Evolutionary conservation across 768 basidiomycete species (phyloP), one percentile per base, ranked within the genome.

Genomic region (Trametes elegans): DNA sequence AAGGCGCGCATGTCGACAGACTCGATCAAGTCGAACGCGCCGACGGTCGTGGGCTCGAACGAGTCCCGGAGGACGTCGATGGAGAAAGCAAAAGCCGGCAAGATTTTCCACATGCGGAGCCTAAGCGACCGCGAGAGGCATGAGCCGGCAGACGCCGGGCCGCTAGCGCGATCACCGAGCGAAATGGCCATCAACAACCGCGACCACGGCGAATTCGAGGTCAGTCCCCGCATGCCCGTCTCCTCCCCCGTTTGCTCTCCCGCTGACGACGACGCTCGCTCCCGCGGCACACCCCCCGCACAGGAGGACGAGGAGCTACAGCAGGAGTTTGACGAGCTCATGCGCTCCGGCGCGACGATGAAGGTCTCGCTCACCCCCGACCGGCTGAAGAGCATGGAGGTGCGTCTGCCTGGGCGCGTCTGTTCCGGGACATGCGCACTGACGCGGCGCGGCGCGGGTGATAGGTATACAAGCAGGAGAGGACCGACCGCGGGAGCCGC

Each of bases 351-450:
- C 56, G 79, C 88, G 54, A 98, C 95, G 18, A 90, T 97, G 88
- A 97, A 93, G 68, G 86, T 98, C 63, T 96, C 93, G 36, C 79
- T 97, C 59, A 98, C 95, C 29, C 95, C 95, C 53, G 93, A 97
- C 75, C 81, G 95, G 49, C 76, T 98, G 53, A 89, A 85, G 68
- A 91, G 85, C 45, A 95, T 96, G 83, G 93, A 97, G 80, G 94
- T 95, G 73, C 66, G 82, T 76, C n/a, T n/a, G 28, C 34, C 49
- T 5, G 48, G 28, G 51, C 46, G 46, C 50, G 11, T 60, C 64
- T 55, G 53, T 49, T 41, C 7, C n/a, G 13, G 16, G 11, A 23
- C 35, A 45, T 58, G 61, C 43, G 57, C 35, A 28, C 54, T 51
- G 29, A 49, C 28, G 29, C 29, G 27, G 23, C 18, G 27, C 29